Evolutionary conservation across 2,329 filamentous ascomycete species (phyloP).

Genomic region (Beauveria sp.): DNA sequence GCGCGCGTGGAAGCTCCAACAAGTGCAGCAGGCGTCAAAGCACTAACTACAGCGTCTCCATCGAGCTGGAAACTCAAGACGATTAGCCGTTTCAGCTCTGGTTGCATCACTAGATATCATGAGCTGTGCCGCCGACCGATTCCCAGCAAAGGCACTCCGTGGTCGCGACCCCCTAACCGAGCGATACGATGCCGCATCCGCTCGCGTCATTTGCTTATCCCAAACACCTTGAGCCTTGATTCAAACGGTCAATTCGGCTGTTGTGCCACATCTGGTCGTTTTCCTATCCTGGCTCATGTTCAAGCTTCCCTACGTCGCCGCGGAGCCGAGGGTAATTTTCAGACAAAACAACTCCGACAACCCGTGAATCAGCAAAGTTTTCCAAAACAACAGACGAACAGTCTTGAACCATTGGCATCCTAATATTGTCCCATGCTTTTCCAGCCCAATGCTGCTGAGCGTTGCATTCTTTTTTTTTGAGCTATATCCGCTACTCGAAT

Average conservation of each 20-base stretch:
- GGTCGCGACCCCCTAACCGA: background rate
- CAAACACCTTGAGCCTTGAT: background rate
- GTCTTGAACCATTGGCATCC: too few species aligned
- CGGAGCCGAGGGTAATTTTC: too few species aligned
- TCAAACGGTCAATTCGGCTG: background rate
- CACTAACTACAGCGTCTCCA: background rate
- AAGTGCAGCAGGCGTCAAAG: too few species aligned
- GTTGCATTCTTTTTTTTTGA: too few species aligned
- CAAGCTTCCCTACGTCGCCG: background rate
- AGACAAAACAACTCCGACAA: too few species aligned
- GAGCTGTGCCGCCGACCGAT: background rate
- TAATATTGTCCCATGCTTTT: too few species aligned
- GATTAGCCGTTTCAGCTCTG: background rate
- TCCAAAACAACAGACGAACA: too few species aligned
- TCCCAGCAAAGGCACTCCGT: too few species aligned
- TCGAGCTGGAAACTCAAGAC: background rate
- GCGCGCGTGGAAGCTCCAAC: background rate
- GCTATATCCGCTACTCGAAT: too few species aligned
- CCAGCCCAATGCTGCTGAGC: too few species aligned
- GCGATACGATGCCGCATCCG: slow-evolving; percentile 2
- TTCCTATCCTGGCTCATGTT: background rate
- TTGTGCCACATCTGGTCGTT: background rate
- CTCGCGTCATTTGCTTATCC: background rate
- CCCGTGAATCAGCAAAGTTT: background rate
- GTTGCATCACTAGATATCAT: background rate